Base-by-base conservation (phyloP, 139 green algal species). In the Chlorella ohadii region DNA sequence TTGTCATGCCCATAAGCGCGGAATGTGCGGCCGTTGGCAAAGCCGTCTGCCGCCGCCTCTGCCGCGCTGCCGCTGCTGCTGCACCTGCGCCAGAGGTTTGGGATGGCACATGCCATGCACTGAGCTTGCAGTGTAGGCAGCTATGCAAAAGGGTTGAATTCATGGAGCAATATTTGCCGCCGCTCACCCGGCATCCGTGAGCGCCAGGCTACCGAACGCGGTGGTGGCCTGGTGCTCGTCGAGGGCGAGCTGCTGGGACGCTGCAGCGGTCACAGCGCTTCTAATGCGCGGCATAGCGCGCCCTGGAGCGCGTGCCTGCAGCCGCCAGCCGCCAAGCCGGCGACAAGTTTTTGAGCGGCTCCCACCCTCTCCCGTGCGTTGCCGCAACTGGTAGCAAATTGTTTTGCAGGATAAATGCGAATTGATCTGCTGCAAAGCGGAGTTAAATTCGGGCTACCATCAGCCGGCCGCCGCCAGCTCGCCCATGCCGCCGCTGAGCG, bases 1-100 rank as follows among this genome's bases (percentile, higher is more conserved):
- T 63, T 63, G 59, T 82, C 39, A 59, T 82, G 76, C 57, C 75
- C 75, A 17, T 81, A 81, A 34, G 51, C 75, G 6, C 34, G 33
- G 3, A 55, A 47, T 9, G 9, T 34, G n/a, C 56, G 56, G 3
- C 75, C 75, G 11, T 22, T 22, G 34, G 75, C 56, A 81, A 81
- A 81, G 56, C 56, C 68, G 23, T 81, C 75, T 38, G 56, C 75
- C 15, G 47, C 55, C 0, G 56, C 56, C 11, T 81, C 75, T 20
- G 56, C 55, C 47, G 31, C 47, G 20, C 31, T 44, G 47, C 44
- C 5, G 72, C 44, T 36, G 12, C 19, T 41, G 39, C 39, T 23
- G 70, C 70, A 59, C 70, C 70, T 77, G 70, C 70, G 28, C 2
- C 15, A 25, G 23, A 25, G 13, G 15, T 17, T 68, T 17, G 27